Percentiles rank a stretch among this genome's conserved stretches.
Evolutionary conservation across 768 basidiomycete genomes (phyloP).

Genomic region (Boletellus emodensis): DNA sequence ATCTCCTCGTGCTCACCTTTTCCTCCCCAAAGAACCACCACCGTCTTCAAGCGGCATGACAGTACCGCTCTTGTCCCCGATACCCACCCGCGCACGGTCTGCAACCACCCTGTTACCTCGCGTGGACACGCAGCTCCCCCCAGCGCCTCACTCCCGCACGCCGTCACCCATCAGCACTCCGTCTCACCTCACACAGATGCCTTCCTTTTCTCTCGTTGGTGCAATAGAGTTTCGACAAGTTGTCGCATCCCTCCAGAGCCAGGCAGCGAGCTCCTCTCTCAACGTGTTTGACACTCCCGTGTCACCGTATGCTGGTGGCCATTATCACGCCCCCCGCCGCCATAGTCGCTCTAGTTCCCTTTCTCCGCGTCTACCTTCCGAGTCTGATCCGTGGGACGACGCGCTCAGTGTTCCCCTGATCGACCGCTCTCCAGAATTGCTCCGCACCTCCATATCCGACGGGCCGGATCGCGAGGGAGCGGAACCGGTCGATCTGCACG

Average conservation of each 20-base stretch:
- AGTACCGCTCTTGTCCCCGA: conserved; percentile 28
- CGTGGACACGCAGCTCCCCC: conserved; percentile 39
- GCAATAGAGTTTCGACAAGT: conserved; percentile 96
- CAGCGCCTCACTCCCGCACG: conserved; percentile 40
- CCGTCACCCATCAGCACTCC: conserved; percentile 45
- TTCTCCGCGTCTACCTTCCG: conserved; percentile 27
- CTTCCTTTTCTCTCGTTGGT: conserved; percentile 87
- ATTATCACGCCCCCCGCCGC: conserved; percentile 49
- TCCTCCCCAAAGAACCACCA: conserved; percentile 9
- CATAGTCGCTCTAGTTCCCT: conserved; percentile 30
- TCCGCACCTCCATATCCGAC: conserved; percentile 28
- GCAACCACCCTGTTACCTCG: conserved; percentile 36
- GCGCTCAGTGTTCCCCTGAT: conserved; percentile 48
- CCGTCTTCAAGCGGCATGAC: conserved; percentile 9
- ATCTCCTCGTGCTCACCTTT: conserved; percentile 2
- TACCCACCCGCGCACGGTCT: conserved; percentile 37
- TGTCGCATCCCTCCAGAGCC: conserved; percentile 70
- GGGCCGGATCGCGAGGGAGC: conserved; percentile 14
- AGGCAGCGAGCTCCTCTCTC: conserved; percentile 58
- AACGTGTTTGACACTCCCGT: conserved; percentile 61
- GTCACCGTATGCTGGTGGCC: conserved; percentile 74
- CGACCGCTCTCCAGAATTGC: conserved; percentile 41
- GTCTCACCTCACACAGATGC: conserved; percentile 49
- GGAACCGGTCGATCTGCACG: conserved; percentile 3
- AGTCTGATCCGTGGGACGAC: conserved; percentile 49